phyloP scores from a whole-genome alignment of 2,329 filamentous ascomycete species.

The Aspergillus sp. region DNA sequence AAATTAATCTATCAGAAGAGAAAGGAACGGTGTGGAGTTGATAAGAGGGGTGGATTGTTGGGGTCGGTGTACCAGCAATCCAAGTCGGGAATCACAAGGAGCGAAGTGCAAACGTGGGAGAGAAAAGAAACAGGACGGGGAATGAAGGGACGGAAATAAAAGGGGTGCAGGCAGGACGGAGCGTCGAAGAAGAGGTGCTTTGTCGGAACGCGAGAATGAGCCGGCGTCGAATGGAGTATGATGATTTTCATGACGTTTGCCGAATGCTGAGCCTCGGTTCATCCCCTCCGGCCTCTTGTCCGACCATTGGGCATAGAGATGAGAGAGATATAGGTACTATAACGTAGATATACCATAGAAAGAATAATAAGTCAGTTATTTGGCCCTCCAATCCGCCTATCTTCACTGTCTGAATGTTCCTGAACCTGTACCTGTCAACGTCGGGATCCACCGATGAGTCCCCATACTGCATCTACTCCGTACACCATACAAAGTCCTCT shows the following conservation, averaged over 20 bases:
- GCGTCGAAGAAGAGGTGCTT: neutral
- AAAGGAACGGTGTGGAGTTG: neutral
- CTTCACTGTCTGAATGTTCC: too few species aligned
- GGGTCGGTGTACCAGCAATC: neutral
- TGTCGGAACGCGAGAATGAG: constrained; percentile 25
- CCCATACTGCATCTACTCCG: too few species aligned
- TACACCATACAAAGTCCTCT: too few species aligned
- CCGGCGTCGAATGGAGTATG: constrained; percentile 25
- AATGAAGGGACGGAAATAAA: constrained; percentile 11
- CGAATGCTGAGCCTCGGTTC: constrained; percentile 36
- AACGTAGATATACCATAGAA: too few species aligned
- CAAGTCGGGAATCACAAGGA: neutral
- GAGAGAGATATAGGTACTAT: too few species aligned
- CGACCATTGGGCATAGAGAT: neutral
- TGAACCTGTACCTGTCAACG: too few species aligned
- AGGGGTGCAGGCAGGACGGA: constrained; percentile 2
- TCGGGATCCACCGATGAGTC: too few species aligned
- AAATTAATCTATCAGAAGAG: neutral
- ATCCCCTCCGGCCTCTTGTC: constrained; percentile 9
- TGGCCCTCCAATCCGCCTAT: too few species aligned
- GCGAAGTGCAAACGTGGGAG: neutral
- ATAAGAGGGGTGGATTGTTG: neutral
- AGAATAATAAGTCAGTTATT: too few species aligned
- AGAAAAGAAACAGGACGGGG: constrained; percentile 6
- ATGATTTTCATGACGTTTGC: constrained; percentile 37